A percentile compares a stretch with the other conserved stretches of the same genome.
Conservation (phyloP, 2,329 filamentous ascomycete species). For the Aspergillus amoenus region DNA sequence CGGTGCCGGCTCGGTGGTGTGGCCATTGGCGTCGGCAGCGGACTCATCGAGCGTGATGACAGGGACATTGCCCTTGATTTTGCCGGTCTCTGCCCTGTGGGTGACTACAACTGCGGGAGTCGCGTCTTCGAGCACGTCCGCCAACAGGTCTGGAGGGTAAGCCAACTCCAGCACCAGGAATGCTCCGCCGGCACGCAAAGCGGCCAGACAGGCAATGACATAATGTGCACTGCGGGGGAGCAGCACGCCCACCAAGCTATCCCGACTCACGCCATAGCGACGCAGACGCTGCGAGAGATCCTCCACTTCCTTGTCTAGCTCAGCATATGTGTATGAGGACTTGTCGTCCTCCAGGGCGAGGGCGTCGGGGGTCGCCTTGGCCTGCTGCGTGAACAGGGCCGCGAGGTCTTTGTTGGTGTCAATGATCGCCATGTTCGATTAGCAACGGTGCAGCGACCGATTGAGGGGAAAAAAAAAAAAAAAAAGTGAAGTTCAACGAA, state of each 20-base stretch:
- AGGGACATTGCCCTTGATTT: conserved; percentile 61
- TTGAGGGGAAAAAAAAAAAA: background rate
- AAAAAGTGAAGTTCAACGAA: background rate
- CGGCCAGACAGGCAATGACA: conserved; percentile 74
- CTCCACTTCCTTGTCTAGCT: conserved; percentile 68
- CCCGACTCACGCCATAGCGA: conserved; percentile 67
- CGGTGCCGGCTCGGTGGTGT: conserved; percentile 48
- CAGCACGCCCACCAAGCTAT: conserved; percentile 72
- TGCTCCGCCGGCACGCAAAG: conserved; percentile 74
- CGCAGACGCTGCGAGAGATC: conserved; percentile 65
- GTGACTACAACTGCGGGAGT: conserved; percentile 70
- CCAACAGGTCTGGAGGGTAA: conserved; percentile 70
- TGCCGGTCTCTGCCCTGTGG: conserved; percentile 61
- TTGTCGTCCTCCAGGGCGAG: conserved; percentile 71
- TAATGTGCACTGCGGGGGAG: conserved; percentile 75
- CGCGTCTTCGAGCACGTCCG: conserved; percentile 75
- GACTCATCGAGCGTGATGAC: conserved; percentile 64
- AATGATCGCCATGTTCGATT: conserved; percentile 59
- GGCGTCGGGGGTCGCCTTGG: conserved; percentile 64
- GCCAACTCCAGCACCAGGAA: conserved; percentile 79
- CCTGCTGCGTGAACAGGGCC: conserved; percentile 70
- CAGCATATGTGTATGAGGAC: conserved; percentile 66
- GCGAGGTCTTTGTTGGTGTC: conserved; percentile 71
- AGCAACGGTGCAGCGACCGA: background rate
- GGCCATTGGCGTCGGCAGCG: conserved; percentile 28